Conservation (phyloP, 495 filamentous ascomycete genomes). For the Penicillium diatomitis region DNA sequence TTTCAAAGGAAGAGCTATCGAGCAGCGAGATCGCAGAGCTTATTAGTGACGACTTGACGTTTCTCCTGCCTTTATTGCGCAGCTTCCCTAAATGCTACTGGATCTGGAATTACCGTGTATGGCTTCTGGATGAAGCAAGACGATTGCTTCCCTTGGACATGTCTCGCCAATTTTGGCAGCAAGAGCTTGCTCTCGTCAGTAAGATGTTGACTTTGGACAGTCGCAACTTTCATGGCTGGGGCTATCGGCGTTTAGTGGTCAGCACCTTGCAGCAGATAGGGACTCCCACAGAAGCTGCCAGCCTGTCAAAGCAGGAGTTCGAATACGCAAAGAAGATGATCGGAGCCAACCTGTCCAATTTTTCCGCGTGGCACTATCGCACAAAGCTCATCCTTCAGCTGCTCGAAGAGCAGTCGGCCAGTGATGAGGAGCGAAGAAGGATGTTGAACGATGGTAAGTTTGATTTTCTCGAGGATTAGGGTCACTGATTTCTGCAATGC, state of each 20-base stretch:
- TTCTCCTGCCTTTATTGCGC: slow-evolving; percentile 73
- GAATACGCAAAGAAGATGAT: slow-evolving; percentile 88
- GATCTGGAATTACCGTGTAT: slow-evolving; percentile 96
- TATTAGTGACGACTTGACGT: slow-evolving; percentile 61
- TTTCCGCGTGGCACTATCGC: slow-evolving; percentile 92
- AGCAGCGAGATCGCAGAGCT: slow-evolving; percentile 34
- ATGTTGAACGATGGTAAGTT: slow-evolving; percentile 65
- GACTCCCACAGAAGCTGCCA: slow-evolving; percentile 32
- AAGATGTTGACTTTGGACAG: slow-evolving; percentile 83
- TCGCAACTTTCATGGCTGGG: slow-evolving; percentile 96
- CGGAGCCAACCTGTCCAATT: slow-evolving; percentile 73
- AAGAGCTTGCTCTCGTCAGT: slow-evolving; percentile 67
- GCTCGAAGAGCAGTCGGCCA: slow-evolving; percentile 57
- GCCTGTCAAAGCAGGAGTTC: slow-evolving; percentile 72
- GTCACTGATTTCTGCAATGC: background rate
- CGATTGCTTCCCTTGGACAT: slow-evolving; percentile 42
- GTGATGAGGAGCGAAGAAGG: slow-evolving; percentile 47
- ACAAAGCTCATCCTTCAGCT: slow-evolving; percentile 71
- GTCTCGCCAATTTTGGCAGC: slow-evolving; percentile 65
- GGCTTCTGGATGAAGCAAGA: slow-evolving; percentile 69
- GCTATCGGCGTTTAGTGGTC: slow-evolving; percentile 74
- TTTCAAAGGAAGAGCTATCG: slow-evolving; percentile 23
- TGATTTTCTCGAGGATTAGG: background rate
- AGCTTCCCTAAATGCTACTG: slow-evolving; percentile 97
- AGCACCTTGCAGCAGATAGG: slow-evolving; percentile 51